Evolutionary conservation across 2,329 filamentous ascomycete genomes (phyloP).

Genomic region (Sphaerulina populicola): DNA sequence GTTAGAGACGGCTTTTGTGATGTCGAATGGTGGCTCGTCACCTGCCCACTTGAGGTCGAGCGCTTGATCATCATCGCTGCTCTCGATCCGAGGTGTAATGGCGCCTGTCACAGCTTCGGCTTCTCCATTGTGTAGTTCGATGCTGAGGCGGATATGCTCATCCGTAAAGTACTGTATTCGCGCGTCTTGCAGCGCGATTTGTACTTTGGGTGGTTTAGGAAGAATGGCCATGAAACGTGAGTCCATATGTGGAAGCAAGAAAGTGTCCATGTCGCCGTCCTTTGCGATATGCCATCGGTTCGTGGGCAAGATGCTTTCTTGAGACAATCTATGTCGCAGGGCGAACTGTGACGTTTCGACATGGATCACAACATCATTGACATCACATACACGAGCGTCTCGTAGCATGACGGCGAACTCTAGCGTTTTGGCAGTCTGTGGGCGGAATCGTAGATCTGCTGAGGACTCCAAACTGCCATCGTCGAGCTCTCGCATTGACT

Average conservation of each 20-base stretch:
- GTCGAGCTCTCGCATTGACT: conserved; percentile 9
- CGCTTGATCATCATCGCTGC: conserved; percentile 5
- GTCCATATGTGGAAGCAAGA: conserved; percentile 35
- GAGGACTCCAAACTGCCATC: conserved; percentile 11
- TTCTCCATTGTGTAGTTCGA: conserved; percentile 74
- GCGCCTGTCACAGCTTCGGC: conserved; percentile 66
- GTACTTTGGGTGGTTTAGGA: conserved; percentile 86
- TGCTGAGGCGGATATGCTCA: conserved; percentile 59
- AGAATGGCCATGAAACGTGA: conserved; percentile 59
- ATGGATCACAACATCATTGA: conserved; percentile 54
- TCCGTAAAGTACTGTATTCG: conserved; percentile 74
- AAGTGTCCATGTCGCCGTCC: conserved; percentile 13
- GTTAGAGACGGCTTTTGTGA: conserved; percentile 8
- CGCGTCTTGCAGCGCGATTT: conserved; percentile 57
- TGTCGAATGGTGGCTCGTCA: conserved; percentile 19
- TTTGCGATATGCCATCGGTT: conserved; percentile 15
- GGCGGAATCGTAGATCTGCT: conserved; percentile 12
- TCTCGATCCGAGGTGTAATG: conserved; percentile 48
- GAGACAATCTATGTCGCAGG: conserved; percentile 55
- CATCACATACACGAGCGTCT: conserved; percentile 69
- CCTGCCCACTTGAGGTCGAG: conserved; percentile 26
- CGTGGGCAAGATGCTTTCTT: conserved; percentile 9
- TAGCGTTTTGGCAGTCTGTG: conserved; percentile 43
- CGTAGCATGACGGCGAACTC: conserved; percentile 65
- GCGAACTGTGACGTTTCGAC: conserved; percentile 59